phyloP scores from a whole-genome alignment of 2,329 filamentous ascomycete genomes.

The Neofusicoccum sp. region DNA sequence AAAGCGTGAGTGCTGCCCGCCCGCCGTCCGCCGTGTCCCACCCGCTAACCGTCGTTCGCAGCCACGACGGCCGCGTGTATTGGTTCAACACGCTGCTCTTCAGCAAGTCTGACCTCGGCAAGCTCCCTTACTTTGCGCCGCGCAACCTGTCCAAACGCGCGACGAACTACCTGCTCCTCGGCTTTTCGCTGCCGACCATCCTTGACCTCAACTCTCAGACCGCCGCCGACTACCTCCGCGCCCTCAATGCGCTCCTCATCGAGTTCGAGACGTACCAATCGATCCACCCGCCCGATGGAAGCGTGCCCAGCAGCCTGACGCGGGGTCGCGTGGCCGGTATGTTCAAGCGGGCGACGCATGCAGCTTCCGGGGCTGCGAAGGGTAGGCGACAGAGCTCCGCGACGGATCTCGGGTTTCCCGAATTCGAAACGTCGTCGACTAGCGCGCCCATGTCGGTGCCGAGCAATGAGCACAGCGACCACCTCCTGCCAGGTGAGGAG shows the following conservation, averaged over 20 bases:
- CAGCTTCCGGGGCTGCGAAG: slow-evolving; percentile 33
- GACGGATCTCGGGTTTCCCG: slow-evolving; percentile 55
- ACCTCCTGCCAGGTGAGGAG: slow-evolving; percentile 65
- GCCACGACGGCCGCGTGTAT: slow-evolving; percentile 90
- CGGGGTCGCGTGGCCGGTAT: slow-evolving; percentile 66
- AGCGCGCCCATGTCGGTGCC: not conserved
- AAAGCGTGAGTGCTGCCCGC: slow-evolving; percentile 68
- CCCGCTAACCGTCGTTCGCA: slow-evolving; percentile 37
- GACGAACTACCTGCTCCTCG: slow-evolving; percentile 89
- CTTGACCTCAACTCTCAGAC: slow-evolving; percentile 81
- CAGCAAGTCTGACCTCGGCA: slow-evolving; percentile 73
- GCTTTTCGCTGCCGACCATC: slow-evolving; percentile 84
- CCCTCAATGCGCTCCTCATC: slow-evolving; percentile 76
- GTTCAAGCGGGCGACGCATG: slow-evolving; percentile 48
- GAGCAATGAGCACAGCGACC: slow-evolving; percentile 14
- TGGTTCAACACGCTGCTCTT: slow-evolving; percentile 99
- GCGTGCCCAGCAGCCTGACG: slow-evolving; percentile 65
- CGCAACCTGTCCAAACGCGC: slow-evolving; percentile 85
- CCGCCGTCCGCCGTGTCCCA: not conserved
- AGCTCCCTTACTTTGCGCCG: slow-evolving; percentile 81
- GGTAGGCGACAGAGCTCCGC: slow-evolving; percentile 57
- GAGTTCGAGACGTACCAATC: slow-evolving; percentile 95
- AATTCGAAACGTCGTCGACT: slow-evolving; percentile 19
- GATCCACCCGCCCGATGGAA: slow-evolving; percentile 75
- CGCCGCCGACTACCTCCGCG: slow-evolving; percentile 80